Evolutionary conservation across 192 early-diverging fungal species (phyloP), one percentile per base, ranked within the genome.

Genomic region (Piromyces sp.): DNA sequence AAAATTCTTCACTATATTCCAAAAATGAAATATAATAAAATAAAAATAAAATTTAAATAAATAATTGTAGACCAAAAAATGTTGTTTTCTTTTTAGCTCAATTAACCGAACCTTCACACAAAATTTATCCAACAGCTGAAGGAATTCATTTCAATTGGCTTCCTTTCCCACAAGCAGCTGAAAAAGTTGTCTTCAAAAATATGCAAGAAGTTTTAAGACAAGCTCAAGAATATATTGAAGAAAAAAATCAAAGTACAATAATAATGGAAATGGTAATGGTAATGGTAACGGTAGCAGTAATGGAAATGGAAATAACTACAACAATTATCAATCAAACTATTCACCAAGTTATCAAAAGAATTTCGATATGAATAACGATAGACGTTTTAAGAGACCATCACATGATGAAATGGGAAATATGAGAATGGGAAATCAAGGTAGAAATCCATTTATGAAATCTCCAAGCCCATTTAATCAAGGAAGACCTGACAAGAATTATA

Each of bases 151-250:
- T 93, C 58, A 85, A 87, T 58, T 96, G 95, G 95, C 90, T 90
- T 84, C 82, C 88, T 29, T 84, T 92, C 13, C 88, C 92, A 31
- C 85, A 87, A 80, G 94, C 94, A 0, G 82, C 86, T 5, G 93
- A 94, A 37, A 94, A 92, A 82, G 88, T 86, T 1, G 83, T 90
- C 36, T 95, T 91, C 85, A 90, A 90, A 82, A 94, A 87, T 84
- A 96, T 96, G 94, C 94, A 96, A 86, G 90, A 95, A 81, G 91
- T 94, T 13, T 87, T 96, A 80, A 88, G 86, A n/a, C 86, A 91
- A 81, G 92, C 95, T 1, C 86, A 90, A 78, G 83, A 88, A 79
- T 92, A 89, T 84, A 89, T 94, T 30, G 92, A 92, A 81, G 86
- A 86, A 29, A 88, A 85, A 89, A 88, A 81, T 81, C 81, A 78